phyloP scores from a whole-genome alignment of 140 eudicot species.

The Ambrosia hybrid region DNA sequence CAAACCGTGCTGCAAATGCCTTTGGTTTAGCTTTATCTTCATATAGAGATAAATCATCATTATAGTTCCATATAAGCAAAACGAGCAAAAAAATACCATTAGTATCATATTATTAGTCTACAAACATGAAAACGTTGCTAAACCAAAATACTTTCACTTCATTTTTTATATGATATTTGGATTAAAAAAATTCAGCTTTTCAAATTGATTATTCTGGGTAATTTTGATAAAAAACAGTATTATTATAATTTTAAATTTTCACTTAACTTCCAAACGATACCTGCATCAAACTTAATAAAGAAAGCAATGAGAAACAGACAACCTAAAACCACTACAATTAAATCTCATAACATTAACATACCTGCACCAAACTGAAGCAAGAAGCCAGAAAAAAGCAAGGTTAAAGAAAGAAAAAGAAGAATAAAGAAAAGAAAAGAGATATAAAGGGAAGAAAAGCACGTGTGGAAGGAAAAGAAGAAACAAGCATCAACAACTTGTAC shows the following conservation, averaged over 20 bases:
- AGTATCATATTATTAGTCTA: not conserved
- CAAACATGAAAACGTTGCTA: not conserved
- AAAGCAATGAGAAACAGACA: too few species aligned
- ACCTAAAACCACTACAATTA: too few species aligned
- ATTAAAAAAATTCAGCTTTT: not conserved
- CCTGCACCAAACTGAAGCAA: too few species aligned
- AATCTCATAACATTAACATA: too few species aligned
- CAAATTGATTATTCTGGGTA: not conserved
- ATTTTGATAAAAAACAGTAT: not conserved
- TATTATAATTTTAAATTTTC: not conserved
- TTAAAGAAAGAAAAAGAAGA: too few species aligned
- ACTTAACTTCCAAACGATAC: too few species aligned
- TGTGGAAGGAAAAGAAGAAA: too few species aligned
- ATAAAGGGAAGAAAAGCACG: too few species aligned
- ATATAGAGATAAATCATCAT: slow-evolving; percentile 78
- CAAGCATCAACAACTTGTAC: too few species aligned
- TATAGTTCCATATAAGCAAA: slow-evolving; percentile 59
- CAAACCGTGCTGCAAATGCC: slow-evolving; percentile 87
- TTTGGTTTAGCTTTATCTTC: slow-evolving; percentile 97
- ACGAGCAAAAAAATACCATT: slow-evolving; percentile 12
- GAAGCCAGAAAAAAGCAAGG: too few species aligned
- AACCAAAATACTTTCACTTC: not conserved
- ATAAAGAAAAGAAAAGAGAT: too few species aligned
- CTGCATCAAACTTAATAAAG: too few species aligned
- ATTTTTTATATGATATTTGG: not conserved